Evolutionary conservation across 2,329 filamentous ascomycete species (phyloP).

Genomic region (Apiospora kogelbergensis): DNA sequence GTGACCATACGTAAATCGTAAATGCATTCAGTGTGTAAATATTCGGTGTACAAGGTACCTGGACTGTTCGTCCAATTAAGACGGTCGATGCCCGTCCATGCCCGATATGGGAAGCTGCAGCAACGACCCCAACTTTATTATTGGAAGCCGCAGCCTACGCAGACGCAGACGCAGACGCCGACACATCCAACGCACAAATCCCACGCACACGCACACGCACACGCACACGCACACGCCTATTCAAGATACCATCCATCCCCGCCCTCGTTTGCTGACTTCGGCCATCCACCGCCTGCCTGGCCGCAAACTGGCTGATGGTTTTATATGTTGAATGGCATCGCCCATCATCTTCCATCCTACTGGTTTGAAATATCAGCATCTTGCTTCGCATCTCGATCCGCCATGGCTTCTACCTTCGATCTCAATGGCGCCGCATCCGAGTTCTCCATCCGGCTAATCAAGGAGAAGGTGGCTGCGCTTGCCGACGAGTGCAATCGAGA

Average conservation of each 20-base stretch:
- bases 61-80: neutral
- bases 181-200: neutral
- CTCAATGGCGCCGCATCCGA: neutral
- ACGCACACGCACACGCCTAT: neutral
- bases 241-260: neutral
- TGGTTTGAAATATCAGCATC: neutral
- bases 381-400: neutral
- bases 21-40: too few species aligned
- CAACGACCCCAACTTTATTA: neutral
- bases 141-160: neutral
- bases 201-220: neutral
- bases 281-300: too few species aligned
- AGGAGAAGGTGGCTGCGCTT: neutral
- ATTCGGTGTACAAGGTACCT: too few species aligned
- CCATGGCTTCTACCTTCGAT: neutral
- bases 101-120: neutral
- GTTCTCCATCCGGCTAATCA: neutral
- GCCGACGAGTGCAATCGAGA: neutral
- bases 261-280: neutral
- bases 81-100: neutral
- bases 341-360: neutral
- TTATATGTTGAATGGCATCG: neutral
- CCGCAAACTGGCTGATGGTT: neutral
- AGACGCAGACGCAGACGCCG: neutral
- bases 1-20: too few species aligned